Evolutionary conservation across 2,329 filamentous ascomycete species (phyloP).

Genomic region (Cercospora sojina): DNA sequence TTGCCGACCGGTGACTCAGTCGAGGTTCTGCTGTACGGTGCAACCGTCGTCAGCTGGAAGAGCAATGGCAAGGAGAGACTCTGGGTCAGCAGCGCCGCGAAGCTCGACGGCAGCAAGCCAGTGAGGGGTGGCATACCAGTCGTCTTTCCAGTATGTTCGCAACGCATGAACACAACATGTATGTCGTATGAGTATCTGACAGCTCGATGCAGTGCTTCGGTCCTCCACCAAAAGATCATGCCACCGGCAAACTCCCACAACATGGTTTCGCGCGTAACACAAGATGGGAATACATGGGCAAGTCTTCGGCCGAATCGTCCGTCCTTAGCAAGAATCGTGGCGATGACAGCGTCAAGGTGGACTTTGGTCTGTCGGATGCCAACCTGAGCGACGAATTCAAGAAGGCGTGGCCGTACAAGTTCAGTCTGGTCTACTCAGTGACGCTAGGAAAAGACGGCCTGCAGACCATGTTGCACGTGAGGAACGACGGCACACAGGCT

Average conservation of each 20-base stretch:
- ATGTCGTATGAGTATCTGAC: slow-evolving; percentile 1
- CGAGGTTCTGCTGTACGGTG: slow-evolving; percentile 83
- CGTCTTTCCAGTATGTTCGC: slow-evolving; percentile 76
- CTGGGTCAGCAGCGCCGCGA: slow-evolving; percentile 50
- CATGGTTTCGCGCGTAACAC: slow-evolving; percentile 92
- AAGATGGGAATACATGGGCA: slow-evolving; percentile 91
- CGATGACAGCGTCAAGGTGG: slow-evolving; percentile 79
- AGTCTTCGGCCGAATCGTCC: slow-evolving; percentile 66
- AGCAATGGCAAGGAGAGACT: slow-evolving; percentile 57
- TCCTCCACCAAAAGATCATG: slow-evolving; percentile 65
- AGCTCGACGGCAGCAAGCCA: slow-evolving; percentile 81
- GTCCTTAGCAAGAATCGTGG: slow-evolving; percentile 43
- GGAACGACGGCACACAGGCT: slow-evolving; percentile 76
- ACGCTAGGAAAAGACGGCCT: slow-evolving; percentile 59
- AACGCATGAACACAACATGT: neutral
- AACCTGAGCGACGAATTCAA: slow-evolving; percentile 68
- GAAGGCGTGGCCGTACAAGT: slow-evolving; percentile 79
- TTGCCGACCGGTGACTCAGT: slow-evolving; percentile 85
- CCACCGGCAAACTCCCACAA: slow-evolving; percentile 79
- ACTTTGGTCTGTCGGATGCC: slow-evolving; percentile 81
- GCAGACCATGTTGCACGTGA: slow-evolving; percentile 78
- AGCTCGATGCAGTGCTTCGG: slow-evolving; percentile 71
- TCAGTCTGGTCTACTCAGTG: slow-evolving; percentile 74
- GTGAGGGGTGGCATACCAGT: slow-evolving; percentile 89
- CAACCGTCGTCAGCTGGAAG: slow-evolving; percentile 93